Conservation (phyloP, 352 stramenopile species). For the Phytophthora aleatoria region DNA sequence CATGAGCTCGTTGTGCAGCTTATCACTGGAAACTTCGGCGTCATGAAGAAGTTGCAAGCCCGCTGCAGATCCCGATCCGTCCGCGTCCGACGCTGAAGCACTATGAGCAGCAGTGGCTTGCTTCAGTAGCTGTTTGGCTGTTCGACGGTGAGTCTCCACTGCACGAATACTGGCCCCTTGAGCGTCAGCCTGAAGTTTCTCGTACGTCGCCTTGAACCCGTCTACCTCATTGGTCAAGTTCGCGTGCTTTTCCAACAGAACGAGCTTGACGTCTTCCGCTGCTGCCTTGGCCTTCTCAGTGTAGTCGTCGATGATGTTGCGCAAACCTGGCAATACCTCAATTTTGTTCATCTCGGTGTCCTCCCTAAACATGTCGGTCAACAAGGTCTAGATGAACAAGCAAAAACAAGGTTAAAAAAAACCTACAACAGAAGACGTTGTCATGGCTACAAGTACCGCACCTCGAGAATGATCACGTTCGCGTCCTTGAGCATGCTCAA, state of each 20-base stretch:
- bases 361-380: conserved; percentile 93
- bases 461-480: conserved; percentile 90
- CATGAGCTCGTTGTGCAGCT: conserved; percentile 88
- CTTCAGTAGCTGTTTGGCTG: conserved; percentile 79
- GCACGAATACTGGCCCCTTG: conserved; percentile 76
- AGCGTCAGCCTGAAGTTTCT: conserved; percentile 65
- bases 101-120: conserved; percentile 40
- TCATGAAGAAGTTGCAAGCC: conserved; percentile 84
- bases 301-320: conserved; percentile 92
- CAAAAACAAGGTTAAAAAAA: neutral
- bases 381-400: conserved; percentile 56
- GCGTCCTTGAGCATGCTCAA: conserved; percentile 80
- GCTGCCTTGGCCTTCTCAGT: conserved; percentile 81
- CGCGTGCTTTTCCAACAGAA: conserved; percentile 78
- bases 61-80: conserved; percentile 31
- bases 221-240: conserved; percentile 64
- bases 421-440: neutral
- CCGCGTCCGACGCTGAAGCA: conserved; percentile 32
- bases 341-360: conserved; percentile 93
- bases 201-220: conserved; percentile 62
- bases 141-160: conserved; percentile 80
- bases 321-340: conserved; percentile 85
- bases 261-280: conserved; percentile 83
- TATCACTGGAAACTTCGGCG: conserved; percentile 81
- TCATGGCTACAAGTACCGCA: conserved; percentile 6